phyloP scores from a whole-genome alignment of 441 rosid genomes.

The Hypseocharis bilobata region DNA sequence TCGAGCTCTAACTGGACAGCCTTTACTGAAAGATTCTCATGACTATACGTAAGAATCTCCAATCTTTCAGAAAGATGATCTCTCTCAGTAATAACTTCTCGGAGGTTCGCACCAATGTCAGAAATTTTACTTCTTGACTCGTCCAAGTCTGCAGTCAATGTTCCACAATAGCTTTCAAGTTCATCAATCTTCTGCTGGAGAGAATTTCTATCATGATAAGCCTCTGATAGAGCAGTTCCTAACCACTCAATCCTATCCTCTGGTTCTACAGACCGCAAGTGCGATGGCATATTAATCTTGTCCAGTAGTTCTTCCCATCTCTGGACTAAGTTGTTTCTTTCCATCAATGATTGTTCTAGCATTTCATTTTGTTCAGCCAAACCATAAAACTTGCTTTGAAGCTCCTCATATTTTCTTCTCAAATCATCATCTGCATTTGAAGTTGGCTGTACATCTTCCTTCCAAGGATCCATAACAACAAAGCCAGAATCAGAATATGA shows the following conservation, averaged over 20 bases:
- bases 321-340: constrained; percentile 78
- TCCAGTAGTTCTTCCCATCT: constrained; percentile 87
- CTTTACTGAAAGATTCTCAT: constrained; percentile 41
- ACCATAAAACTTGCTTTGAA: constrained; percentile 82
- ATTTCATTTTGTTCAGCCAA: constrained; percentile 98
- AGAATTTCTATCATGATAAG: constrained; percentile 46
- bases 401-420: constrained; percentile 86
- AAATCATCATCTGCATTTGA: constrained; percentile 60
- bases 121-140: constrained; percentile 46
- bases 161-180: constrained; percentile 55
- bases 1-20: constrained; percentile 44
- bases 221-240: constrained; percentile 63
- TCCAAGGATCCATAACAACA: constrained; percentile 66
- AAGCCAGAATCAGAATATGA: constrained; percentile 58
- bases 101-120: constrained; percentile 50
- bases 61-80: constrained; percentile 53
- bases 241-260: constrained; percentile 88
- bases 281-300: constrained; percentile 62
- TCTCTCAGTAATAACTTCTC: constrained; percentile 43
- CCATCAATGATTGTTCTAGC: constrained; percentile 96
- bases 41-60: constrained; percentile 39
- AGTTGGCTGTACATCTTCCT: constrained; percentile 61
- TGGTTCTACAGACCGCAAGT: constrained; percentile 64
- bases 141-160: constrained; percentile 62
- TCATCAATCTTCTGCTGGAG: constrained; percentile 59